Conservation (phyloP, 2,329 filamentous ascomycete species). For the Aspergillus unguis region DNA sequence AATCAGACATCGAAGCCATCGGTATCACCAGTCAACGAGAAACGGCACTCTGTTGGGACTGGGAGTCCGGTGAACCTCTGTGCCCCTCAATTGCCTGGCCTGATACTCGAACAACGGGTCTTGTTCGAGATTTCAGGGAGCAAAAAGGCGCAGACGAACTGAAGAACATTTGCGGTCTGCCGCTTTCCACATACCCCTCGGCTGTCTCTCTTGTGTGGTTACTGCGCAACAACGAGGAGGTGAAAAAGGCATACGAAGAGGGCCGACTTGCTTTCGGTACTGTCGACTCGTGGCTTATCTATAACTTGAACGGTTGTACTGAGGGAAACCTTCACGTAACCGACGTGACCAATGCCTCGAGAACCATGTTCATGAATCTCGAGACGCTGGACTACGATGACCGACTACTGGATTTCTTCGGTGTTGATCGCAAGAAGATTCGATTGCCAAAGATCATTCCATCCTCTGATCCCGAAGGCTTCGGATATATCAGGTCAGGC, state of each 20-base stretch:
- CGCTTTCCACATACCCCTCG: slow-evolving; percentile 83
- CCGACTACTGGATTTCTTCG: slow-evolving; percentile 73
- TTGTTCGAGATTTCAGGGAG: slow-evolving; percentile 73
- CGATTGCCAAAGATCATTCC: slow-evolving; percentile 78
- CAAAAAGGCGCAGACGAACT: slow-evolving; percentile 66
- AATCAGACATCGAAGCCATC: slow-evolving; percentile 67
- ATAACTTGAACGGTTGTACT: slow-evolving; percentile 70
- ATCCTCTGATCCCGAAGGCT: slow-evolving; percentile 71
- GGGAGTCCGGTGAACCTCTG: slow-evolving; percentile 71
- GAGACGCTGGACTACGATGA: slow-evolving; percentile 77
- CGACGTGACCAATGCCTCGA: slow-evolving; percentile 80
- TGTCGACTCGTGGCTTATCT: slow-evolving; percentile 84
- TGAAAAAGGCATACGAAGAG: slow-evolving; percentile 71
- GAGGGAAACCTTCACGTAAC: slow-evolving; percentile 71
- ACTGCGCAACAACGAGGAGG: slow-evolving; percentile 65
- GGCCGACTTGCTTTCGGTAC: slow-evolving; percentile 79
- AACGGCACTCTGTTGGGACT: slow-evolving; percentile 82
- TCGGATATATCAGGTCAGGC: slow-evolving; percentile 65
- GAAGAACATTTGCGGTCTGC: slow-evolving; percentile 70
- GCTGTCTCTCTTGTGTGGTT: slow-evolving; percentile 83
- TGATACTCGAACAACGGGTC: slow-evolving; percentile 72
- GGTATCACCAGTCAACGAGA: slow-evolving; percentile 91
- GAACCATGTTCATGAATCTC: slow-evolving; percentile 94
- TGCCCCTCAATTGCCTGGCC: slow-evolving; percentile 88
- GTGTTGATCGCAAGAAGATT: slow-evolving; percentile 68